These are phyloP conservation scores for Mycena latifolia DNA, from an alignment of 768 basidiomycete genomes.

Conservation along the genomic window DNA sequence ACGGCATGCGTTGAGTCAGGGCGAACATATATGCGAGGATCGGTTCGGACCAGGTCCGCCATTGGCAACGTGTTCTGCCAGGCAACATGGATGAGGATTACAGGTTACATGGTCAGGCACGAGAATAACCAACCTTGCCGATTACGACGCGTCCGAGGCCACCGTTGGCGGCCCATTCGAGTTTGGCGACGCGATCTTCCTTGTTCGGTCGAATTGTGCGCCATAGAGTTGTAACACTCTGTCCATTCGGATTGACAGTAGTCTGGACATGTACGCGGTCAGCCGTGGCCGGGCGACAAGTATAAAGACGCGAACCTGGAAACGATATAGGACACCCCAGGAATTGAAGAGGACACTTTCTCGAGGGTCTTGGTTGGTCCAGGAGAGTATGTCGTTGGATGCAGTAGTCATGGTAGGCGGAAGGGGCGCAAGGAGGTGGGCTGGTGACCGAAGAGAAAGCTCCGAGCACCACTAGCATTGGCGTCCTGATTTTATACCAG, in stretches of 20 bases:
- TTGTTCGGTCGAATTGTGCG: conserved; percentile 86
- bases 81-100: conserved; percentile 41
- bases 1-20: conserved; percentile 34
- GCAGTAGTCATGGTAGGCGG: conserved; percentile 57
- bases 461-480: conserved; percentile 45
- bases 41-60: conserved; percentile 84
- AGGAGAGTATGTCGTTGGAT: conserved; percentile 81
- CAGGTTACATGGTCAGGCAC: conserved; percentile 33
- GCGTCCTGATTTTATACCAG: conserved; percentile 69
- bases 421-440: conserved; percentile 27
- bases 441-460: conserved; percentile 44
- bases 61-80: conserved; percentile 81
- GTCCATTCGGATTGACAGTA: conserved; percentile 68
- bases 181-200: conserved; percentile 89
- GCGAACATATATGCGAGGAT: conserved; percentile 69
- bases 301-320: conserved; percentile 64
- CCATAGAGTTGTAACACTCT: conserved; percentile 83
- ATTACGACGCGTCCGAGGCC: conserved; percentile 88
- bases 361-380: conserved; percentile 90
- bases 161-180: conserved; percentile 88
- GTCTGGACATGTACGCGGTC: conserved; percentile 65
- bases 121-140: conserved; percentile 71
- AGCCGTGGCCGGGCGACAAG: conserved; percentile 20
- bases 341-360: conserved; percentile 87
- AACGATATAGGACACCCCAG: conserved; percentile 86